phyloP scores from a whole-genome alignment of 2,329 filamentous ascomycete genomes.

The Aspergillus brasiliensis region DNA sequence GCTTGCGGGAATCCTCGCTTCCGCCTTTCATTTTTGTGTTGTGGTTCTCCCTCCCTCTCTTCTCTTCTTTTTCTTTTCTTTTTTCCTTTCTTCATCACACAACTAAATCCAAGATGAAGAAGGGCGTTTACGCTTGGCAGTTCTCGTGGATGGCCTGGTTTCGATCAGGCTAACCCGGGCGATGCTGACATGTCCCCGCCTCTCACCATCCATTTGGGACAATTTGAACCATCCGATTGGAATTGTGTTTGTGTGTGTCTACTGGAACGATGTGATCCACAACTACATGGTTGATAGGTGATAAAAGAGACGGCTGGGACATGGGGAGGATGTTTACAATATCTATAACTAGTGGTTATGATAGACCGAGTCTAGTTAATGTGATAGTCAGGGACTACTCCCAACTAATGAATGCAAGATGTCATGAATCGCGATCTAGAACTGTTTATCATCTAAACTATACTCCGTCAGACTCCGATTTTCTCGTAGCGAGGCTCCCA shows the following conservation, averaged over 20 bases:
- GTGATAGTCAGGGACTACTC: no score
- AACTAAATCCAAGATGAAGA: constrained; percentile 48
- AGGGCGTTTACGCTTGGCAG: constrained; percentile 37
- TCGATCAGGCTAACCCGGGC: constrained; percentile 36
- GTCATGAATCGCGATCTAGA: background rate
- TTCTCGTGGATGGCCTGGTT: constrained; percentile 35
- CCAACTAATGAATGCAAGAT: background rate
- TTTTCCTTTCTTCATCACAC: constrained; percentile 38
- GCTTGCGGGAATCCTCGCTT: constrained; percentile 2
- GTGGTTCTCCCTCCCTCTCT: constrained; percentile 14
- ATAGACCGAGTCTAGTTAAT: no score
- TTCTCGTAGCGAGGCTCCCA: no score
- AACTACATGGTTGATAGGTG: no score
- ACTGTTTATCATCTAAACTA: background rate
- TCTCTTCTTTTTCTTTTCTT: constrained; percentile 20
- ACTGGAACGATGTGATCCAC: no score
- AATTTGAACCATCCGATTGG: constrained; percentile 39
- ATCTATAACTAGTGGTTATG: no score
- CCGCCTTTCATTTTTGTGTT: constrained; percentile 16
- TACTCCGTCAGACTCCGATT: background rate
- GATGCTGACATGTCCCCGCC: constrained; percentile 43
- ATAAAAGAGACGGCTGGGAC: background rate
- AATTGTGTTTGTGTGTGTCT: constrained; percentile 27
- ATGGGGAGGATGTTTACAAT: no score
- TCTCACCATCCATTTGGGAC: constrained; percentile 39